Conservation (phyloP, 495 filamentous ascomycete species). For the Coniosporium apollinis region DNA sequence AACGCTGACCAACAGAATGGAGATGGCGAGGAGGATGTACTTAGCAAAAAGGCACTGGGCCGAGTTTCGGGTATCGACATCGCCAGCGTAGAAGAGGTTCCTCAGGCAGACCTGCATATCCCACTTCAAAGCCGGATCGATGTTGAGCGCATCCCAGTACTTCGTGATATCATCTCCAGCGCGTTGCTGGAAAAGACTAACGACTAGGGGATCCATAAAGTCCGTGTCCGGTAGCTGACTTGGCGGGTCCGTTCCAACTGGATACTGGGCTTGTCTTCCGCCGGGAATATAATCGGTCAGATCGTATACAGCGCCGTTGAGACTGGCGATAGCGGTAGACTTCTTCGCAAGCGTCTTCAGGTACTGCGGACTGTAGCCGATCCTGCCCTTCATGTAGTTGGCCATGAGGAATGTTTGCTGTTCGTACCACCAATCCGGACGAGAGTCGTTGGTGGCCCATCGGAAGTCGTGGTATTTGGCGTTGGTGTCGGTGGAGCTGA, state of each 20-base stretch:
- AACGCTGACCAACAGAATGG: slow-evolving; percentile 60
- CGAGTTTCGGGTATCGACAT: slow-evolving; percentile 83
- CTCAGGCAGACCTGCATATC: slow-evolving; percentile 77
- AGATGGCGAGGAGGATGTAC: slow-evolving; percentile 85
- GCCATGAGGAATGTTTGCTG: slow-evolving; percentile 58
- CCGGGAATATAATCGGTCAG: slow-evolving; percentile 71
- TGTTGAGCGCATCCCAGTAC: slow-evolving; percentile 53
- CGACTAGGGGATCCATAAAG: slow-evolving; percentile 68
- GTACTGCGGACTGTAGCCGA: slow-evolving; percentile 71
- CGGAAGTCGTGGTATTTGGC: slow-evolving; percentile 86
- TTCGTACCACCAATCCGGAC: slow-evolving; percentile 82
- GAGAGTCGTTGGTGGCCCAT: slow-evolving; percentile 58
- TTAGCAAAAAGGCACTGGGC: slow-evolving; percentile 70
- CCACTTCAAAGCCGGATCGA: slow-evolving; percentile 35
- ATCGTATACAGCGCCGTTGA: slow-evolving; percentile 76
- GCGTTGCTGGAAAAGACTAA: slow-evolving; percentile 57
- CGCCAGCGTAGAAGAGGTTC: slow-evolving; percentile 89
- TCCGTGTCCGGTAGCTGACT: slow-evolving; percentile 41
- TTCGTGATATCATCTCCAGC: slow-evolving; percentile 70
- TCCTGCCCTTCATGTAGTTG: slow-evolving; percentile 72
- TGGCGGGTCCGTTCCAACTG: slow-evolving; percentile 30
- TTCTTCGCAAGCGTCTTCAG: slow-evolving; percentile 51
- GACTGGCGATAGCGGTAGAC: slow-evolving; percentile 53
- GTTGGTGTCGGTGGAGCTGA: slow-evolving; percentile 54
- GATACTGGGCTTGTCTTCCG: slow-evolving; percentile 46